Percentiles rank a stretch among this genome's conserved stretches.
phyloP scores from a whole-genome alignment of 1,284 basidiomycete genomes.

The Cutaneotrichosporon sp. region DNA sequence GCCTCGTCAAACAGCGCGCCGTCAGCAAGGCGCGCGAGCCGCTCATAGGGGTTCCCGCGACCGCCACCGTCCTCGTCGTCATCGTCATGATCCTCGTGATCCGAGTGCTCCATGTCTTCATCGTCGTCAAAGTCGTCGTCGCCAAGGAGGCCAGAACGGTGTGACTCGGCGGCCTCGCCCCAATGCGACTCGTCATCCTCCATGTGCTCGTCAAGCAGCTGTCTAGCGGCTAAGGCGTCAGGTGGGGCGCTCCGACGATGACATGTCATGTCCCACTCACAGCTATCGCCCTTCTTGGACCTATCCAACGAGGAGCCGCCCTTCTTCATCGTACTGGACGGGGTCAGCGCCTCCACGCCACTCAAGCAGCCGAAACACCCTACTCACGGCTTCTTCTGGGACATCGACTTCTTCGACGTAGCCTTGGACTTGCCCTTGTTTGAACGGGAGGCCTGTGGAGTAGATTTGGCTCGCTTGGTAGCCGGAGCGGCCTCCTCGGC shows the following conservation, averaged over 20 bases:
- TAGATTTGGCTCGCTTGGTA: slow-evolving; percentile 18
- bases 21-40: slow-evolving; percentile 52
- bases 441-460: slow-evolving; percentile 16
- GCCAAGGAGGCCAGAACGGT: slow-evolving; percentile 16
- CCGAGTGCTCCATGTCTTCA: slow-evolving; percentile 65
- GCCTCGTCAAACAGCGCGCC: slow-evolving; percentile 59
- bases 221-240: slow-evolving; percentile 42
- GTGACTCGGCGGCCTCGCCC: slow-evolving; percentile 30
- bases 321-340: slow-evolving; percentile 28
- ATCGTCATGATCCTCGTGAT: slow-evolving; percentile 31
- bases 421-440: slow-evolving; percentile 28
- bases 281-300: slow-evolving; percentile 37
- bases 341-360: not conserved
- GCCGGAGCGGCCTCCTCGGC: slow-evolving; percentile 17
- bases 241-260: not conserved
- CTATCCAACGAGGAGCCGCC: slow-evolving; percentile 24
- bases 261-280: slow-evolving; percentile 24
- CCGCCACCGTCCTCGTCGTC: slow-evolving; percentile 51
- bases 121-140: slow-evolving; percentile 58
- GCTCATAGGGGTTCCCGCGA: slow-evolving; percentile 23
- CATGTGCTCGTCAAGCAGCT: slow-evolving; percentile 62
- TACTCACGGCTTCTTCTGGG: slow-evolving; percentile 36
- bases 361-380: too few species aligned
- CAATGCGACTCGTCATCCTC: slow-evolving; percentile 54
- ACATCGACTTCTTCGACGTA: slow-evolving; percentile 34